Base-by-base conservation (phyloP, 2,329 filamentous ascomycete species). In the Monascus ruber region DNA sequence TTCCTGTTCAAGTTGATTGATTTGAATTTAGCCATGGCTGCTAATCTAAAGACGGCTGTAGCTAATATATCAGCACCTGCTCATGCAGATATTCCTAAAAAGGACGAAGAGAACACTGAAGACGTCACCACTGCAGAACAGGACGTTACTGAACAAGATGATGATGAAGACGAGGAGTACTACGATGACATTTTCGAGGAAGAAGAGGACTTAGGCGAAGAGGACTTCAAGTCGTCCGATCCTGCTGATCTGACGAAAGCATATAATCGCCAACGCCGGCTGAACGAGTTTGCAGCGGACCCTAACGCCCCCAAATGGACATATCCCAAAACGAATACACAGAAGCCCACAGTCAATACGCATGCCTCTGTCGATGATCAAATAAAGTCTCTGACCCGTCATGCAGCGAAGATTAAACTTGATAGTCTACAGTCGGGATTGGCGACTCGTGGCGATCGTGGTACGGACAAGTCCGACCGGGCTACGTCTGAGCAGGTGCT, bases 401-500 rank as follows among this genome's bases (percentile, higher is more conserved):
- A 95, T 68, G 87, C 88, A 1, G 75, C 75, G 43, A 94, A 94
- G 66, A 83, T 96, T 49, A 78, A 81, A 37, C 74, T 95, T 26
- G 83, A 88, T 55, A 76, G 73, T 46, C 54, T 70, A 10, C 69
- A 73, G 41, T 67, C 73, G 25, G 73, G 73, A 1, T 59, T 76
- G 26, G 66, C 63, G 7, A 65, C 62, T 11, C 73, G 71, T 36
- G 64, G 65, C 34, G 68, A 62, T 26, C 57, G 57, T 46, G 59
- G 56, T 32, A 61, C 53, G 39, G 88, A 95, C 64, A 93, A 91
- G 71, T 81, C 84, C 40, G 89, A 98, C 60, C 79, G 91, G 42
- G 89, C 91, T 37, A 98, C 91, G 9, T 86, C 79, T 51, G 91
- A 98, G 61, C 86, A 95, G 62, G 91, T 98, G 36, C 70, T 98